phyloP scores from a whole-genome alignment of 306 rosid genomes.

The Hippophae gyantsensis region DNA sequence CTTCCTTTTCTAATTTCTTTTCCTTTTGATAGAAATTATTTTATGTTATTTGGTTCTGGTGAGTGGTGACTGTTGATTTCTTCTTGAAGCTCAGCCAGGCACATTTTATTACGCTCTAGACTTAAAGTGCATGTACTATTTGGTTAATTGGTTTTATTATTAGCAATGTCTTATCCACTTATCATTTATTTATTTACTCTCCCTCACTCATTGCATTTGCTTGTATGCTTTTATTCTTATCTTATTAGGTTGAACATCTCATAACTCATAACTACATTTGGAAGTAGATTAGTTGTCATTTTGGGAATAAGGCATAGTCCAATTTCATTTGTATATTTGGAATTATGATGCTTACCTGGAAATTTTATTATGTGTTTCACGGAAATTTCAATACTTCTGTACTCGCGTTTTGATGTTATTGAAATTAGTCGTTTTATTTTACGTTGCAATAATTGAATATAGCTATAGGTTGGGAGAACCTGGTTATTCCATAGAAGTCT shows the following conservation, averaged over 20 bases:
- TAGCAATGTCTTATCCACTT: background rate
- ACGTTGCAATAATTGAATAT: too few relatives aligned
- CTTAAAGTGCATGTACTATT: background rate
- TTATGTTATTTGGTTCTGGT: background rate
- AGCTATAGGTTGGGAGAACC: too few relatives aligned
- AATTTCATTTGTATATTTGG: background rate
- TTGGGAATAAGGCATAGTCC: background rate
- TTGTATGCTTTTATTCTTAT: too few relatives aligned
- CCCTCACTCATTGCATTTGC: too few relatives aligned
- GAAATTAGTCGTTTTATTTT: too few relatives aligned
- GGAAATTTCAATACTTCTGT: background rate
- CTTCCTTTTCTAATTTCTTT: constrained; percentile 19
- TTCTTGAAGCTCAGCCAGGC: background rate
- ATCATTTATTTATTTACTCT: too few relatives aligned
- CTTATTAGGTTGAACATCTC: too few relatives aligned
- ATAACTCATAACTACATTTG: background rate
- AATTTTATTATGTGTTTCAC: background rate
- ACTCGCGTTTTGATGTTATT: too few relatives aligned
- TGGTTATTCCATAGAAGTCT: too few relatives aligned
- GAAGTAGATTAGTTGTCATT: background rate
- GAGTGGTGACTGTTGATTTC: background rate
- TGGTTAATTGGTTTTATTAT: background rate
- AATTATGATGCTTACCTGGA: background rate
- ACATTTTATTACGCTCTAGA: background rate
- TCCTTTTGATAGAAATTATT: background rate